These are phyloP conservation scores for Aspergillus transmontanensis DNA, from an alignment of 2,329 filamentous ascomycete species.

Conservation along the genomic window DNA sequence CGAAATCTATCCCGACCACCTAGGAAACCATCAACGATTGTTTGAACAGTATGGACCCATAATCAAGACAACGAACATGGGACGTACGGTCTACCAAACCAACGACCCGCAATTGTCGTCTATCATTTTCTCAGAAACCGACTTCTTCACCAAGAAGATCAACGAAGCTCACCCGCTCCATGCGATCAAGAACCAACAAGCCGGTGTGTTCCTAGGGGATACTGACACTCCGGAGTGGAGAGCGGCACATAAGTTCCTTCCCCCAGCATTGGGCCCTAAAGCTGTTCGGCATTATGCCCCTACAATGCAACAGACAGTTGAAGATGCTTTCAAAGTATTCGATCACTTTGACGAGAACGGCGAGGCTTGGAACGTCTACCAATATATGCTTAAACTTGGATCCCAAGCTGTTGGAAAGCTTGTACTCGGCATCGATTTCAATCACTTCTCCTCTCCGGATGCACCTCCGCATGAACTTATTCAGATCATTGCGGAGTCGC, in stretches of 20 bases:
- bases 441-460: constrained; percentile 48
- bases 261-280: constrained; percentile 61
- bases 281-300: constrained; percentile 64
- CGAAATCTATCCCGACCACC: constrained; percentile 59
- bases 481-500: constrained; percentile 50
- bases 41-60: constrained; percentile 58
- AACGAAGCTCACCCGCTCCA: constrained; percentile 35
- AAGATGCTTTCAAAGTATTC: constrained; percentile 53
- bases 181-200: constrained; percentile 28
- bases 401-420: constrained; percentile 50
- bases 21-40: constrained; percentile 59
- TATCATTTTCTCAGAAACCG: constrained; percentile 52
- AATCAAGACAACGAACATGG: constrained; percentile 57
- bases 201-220: constrained; percentile 36
- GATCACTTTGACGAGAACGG: constrained; percentile 52
- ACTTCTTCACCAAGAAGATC: constrained; percentile 59
- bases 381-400: constrained; percentile 53
- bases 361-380: constrained; percentile 52
- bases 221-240: constrained; percentile 38
- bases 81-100: constrained; percentile 53
- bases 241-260: constrained; percentile 63
- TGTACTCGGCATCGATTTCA: constrained; percentile 47
- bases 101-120: constrained; percentile 53
- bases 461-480: constrained; percentile 57
- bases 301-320: constrained; percentile 58